phyloP scores from a whole-genome alignment of 768 basidiomycete species.

The Amyloporia xantha region DNA sequence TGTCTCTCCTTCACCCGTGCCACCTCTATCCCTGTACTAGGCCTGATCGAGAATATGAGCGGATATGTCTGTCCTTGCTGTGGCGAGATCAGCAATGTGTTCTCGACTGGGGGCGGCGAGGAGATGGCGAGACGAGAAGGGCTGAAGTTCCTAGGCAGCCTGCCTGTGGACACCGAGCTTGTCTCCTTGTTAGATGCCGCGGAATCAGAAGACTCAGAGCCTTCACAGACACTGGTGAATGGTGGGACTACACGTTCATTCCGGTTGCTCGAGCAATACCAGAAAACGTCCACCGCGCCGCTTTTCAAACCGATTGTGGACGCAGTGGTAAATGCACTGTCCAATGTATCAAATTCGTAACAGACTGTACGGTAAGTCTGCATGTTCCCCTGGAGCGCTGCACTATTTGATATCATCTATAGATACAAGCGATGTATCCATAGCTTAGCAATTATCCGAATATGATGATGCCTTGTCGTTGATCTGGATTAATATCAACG shows the following conservation, averaged over 20 bases:
- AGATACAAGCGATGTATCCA: too few species aligned
- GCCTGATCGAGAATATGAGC: constrained; percentile 97
- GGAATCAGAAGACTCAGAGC: constrained; percentile 20
- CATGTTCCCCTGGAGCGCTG: too few species aligned
- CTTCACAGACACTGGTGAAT: constrained; percentile 32
- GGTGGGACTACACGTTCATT: constrained; percentile 30
- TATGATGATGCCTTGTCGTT: too few species aligned
- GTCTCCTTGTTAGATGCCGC: constrained; percentile 79
- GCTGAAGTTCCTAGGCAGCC: constrained; percentile 72
- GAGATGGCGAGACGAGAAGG: constrained; percentile 76
- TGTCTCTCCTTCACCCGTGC: constrained; percentile 92
- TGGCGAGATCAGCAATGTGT: constrained; percentile 90
- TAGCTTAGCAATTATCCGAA: too few species aligned
- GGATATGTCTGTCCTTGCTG: constrained; percentile 98
- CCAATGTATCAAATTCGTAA: too few species aligned
- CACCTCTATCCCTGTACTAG: constrained; percentile 80
- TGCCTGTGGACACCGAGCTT: constrained; percentile 92
- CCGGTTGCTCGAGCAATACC: constrained; percentile 54
- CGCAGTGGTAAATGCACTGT: constrained; percentile 31
- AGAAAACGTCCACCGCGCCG: constrained; percentile 58
- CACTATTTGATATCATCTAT: too few species aligned
- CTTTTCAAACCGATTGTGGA: constrained; percentile 59
- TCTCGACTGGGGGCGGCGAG: constrained; percentile 89
- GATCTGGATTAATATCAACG: too few species aligned
- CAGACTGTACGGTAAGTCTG: too few species aligned